Base-by-base conservation (phyloP, 306 rosid genomes). In the Malus sylvestris region DNA sequence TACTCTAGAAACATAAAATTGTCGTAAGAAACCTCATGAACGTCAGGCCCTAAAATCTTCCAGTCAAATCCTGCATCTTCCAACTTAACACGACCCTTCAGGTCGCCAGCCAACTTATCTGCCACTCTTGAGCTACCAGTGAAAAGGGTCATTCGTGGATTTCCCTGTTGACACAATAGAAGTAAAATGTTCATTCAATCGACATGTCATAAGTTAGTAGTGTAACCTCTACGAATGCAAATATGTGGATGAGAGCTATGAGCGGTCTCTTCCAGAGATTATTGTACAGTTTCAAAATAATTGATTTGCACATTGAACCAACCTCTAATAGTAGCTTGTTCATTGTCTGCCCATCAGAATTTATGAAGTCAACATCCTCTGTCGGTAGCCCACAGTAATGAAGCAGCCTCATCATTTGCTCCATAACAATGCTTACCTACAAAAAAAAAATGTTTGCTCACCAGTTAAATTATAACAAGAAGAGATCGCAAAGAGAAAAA, bases 1-100 rank as follows among this genome's bases (percentile, higher is more conserved):
- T 78, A 40, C 7, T 76, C 49, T 70, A 71, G n/a, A 57, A 60
- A 49, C n/a, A 74, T 55, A 72, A 44, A 76, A 35, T 46, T 25
- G 29, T 32, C 5, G 23, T 52, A 87, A 74, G 70, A 76, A 81
- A 95, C 98, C 98, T 95, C 90, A 67, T 88, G 91, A 72, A 95
- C 97, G 76, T 95, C 98, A 67, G 98, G 98, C 71, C 98, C 98
- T 68, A 92, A 82, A 75, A 95, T 81, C 82, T 95, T 95, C 98
- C 98, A 95, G 88, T 95, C 98, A 85, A 92, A 95, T 70, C 98
- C 98, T 51, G 97, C 98, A 86, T 95, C 98, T 87, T 95, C 98
- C 87, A 95, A 76, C 82, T 89, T 95, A 80, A 95, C 60, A 8
- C 97, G 93, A 57, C 97, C 98, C 81, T 90, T 92, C 67, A 92